Evolutionary conservation across 2,329 filamentous ascomycete genomes (phyloP), one percentile per base, ranked within the genome.

Genomic region (Penicillium sp.): DNA sequence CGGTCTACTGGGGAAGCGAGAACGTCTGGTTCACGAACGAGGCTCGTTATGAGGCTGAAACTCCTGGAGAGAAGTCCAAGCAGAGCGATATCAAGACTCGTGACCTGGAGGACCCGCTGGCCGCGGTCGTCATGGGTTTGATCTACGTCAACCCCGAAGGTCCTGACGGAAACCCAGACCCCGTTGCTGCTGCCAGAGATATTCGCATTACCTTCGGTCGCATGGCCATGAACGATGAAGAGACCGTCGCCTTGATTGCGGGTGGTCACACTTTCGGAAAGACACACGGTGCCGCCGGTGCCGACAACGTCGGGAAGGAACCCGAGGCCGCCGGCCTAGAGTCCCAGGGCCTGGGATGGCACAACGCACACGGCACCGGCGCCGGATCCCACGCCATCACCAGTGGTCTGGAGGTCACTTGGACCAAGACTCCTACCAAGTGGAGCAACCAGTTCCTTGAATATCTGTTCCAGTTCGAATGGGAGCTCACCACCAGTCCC

Each of bases 71-170:
- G 52, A 70, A 72, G n/a, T 64, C 75, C 59, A 78, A 69, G 16
- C 64, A 63, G 45, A 54, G 58, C 32, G 77, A 84, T 62, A 76
- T 83, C 58, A 81, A 87, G 74, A 78, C 77, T 21, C 84, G 86
- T 55, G 80, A 90, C 22, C 81, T 90, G 5, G 87, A 91, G 75
- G 73, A 81, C 66, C 88, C 88, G 2, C 73, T 92, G 13, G 88
- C 79, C 7, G 85, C 88, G 42, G 79, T 86, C 29, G 84, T 89
- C 75, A 89, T 90, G 85, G 89, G 89, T 68, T 76, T 92, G 65
- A 92, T 92, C 71, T 92, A 92, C 71, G 88, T 91, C 57, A 91
- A 92, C 77, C 89, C 89, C 2, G 87, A 91, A 72, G 89, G 89
- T 7, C 89, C 89, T 27, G 86, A 91, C 63, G 88, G 85, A 56